Evolutionary conservation across 2,329 filamentous ascomycete genomes (phyloP), one percentile per base, ranked within the genome.

Genomic region (Pyrenophora tritici-repentis): DNA sequence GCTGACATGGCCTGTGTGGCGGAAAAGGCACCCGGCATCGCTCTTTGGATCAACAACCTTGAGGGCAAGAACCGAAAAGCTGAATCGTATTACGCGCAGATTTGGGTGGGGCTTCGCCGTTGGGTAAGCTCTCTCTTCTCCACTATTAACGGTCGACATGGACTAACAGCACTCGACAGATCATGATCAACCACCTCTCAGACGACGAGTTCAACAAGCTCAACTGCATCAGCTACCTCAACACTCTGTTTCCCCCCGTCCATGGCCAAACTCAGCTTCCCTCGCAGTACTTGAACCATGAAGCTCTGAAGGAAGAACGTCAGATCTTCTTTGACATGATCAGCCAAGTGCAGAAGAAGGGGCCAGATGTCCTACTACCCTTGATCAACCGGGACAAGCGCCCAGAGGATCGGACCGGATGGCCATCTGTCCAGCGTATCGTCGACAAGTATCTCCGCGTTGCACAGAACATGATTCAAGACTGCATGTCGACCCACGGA

Each of bases 141-240:
- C 17, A 31, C 42, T 22, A 8, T 17, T 22, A 6, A 37, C 12
- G 3, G 26, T 17, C 3, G 20, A 31, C 17, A n/a, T 31, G 17
- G 31, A 33, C 59, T 59, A 54, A 61, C 52, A 35, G 31, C 2
- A 9, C 9, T 6, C 32, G 24, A 18, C 51, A 84, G 82, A 82
- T 84, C 51, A 73, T 88, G 65, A 81, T 87, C 70, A 86, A 87
- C 61, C 85, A 87, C 61, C 78, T 88, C 61, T 81, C 83, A 20
- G 75, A 86, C 24, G 75, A 79, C 26, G 83, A 84, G 0, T 86
- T 85, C 71, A 83, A 84, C 74, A 86, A 85, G 68, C 78, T 81
- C 62, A 87, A 86, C 66, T 86, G 85, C 65, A 78, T 86, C 56
- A 85, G 83, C 45, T 85, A 88, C 80, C 80, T 88, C 42, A 88